Evolutionary conservation across 192 early-diverging fungal genomes (phyloP), one percentile per base, ranked within the genome.

Genomic region (Coemansia sp.): DNA sequence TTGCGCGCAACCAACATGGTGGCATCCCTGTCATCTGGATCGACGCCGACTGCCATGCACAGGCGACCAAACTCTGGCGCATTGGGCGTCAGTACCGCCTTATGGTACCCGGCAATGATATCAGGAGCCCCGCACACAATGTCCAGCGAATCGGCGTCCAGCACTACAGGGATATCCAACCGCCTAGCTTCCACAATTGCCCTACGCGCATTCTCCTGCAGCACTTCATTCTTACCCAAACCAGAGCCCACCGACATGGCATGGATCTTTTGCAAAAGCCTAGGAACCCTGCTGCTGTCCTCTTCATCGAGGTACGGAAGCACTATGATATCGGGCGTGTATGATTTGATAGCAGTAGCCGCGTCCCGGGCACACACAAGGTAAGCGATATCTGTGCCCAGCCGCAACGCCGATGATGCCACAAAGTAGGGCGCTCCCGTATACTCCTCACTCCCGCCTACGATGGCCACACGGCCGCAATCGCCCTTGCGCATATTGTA

Each of bases 131-230:
- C 70, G 59, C 89, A 85, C 14, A 98, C 76, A 0, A 96, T 59
- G 40, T 75, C 91, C 33, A 98, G 75, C 0, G 87, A 93, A 80
- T 99, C 96, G 82, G 97, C 97, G 78, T 99, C 97, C 45, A 99
- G 70, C 0, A 99, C 91, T 20, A 99, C 72, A 0, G 90, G 85
- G 65, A 93, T 72, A 0, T 77, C 34, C 17, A 73, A 57, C 58
- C 86, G 68, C 40, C 83, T 81, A 0, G 91, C 90, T n/a, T 82
- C 77, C 31, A 65, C 27, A n/a, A 99, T 87, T 11, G 93, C 84
- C 14, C 72, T 40, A n/a, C 68, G 71, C 6, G 92, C 91, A 27
- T 79, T 73, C 34, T 88, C 79, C 1, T 84, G 72, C 79, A 96
- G 91, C 6, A 79, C 52, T 20, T 61, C 52, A 65, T 97, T 90